Percentiles rank a stretch among this genome's conserved stretches.
These are phyloP conservation scores for Aspergillus quadrilineatus DNA, from an alignment of 2,329 filamentous ascomycete species.

Conservation along the genomic window DNA sequence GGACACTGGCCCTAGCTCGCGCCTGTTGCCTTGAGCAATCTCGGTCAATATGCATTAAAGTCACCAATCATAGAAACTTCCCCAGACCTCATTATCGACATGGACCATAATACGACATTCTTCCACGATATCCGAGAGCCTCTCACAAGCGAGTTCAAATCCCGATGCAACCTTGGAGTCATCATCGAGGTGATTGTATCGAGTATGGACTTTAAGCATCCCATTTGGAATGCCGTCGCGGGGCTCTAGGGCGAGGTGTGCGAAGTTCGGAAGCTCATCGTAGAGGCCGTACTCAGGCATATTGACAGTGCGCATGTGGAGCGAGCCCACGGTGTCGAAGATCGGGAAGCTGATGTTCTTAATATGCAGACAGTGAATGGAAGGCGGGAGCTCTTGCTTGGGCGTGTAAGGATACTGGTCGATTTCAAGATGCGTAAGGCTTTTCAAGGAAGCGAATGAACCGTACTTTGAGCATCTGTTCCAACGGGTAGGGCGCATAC, in stretches of 20 bases:
- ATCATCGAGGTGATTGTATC: neutral
- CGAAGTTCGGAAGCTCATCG: neutral
- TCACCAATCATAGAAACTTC: neutral
- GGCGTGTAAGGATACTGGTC: conserved; percentile 5
- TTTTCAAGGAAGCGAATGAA: conserved; percentile 5
- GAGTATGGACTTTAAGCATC: neutral
- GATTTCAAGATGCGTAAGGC: conserved; percentile 2
- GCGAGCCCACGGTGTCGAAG: neutral
- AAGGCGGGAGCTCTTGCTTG: neutral
- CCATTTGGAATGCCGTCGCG: neutral
- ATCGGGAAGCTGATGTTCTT: conserved; percentile 4
- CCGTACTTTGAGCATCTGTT: conserved; percentile 3
- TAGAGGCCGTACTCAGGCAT: neutral
- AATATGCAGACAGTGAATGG: conserved; percentile 2
- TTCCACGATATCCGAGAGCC: neutral
- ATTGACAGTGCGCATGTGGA: conserved; percentile 8
- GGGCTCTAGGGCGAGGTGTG: neutral
- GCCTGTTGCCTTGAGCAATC: no score
- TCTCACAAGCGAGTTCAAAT: neutral
- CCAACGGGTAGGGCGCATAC: neutral
- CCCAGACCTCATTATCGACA: neutral
- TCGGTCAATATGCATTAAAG: no score
- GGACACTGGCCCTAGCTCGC: no score
- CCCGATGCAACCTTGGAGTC: neutral
- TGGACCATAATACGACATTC: neutral